A percentile compares a stretch with the other conserved stretches of the same genome.
These are phyloP conservation scores for Dysphania ambrosioides DNA, from an alignment of 148 eudicot species.

Conservation along the genomic window DNA sequence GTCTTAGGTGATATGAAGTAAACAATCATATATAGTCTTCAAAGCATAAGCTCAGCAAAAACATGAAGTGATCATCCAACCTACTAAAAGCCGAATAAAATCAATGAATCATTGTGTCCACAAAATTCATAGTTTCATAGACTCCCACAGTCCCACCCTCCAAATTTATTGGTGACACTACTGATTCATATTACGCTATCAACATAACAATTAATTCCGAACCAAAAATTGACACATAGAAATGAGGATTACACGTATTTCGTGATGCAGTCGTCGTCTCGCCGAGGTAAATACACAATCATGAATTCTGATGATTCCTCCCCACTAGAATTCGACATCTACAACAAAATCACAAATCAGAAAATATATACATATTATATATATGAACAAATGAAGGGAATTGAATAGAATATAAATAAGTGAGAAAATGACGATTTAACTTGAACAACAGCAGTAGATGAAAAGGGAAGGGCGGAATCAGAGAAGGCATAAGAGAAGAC, in stretches of 20 bases:
- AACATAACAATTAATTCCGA: background rate
- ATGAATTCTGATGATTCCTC: conserved; percentile 43
- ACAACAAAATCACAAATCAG: background rate
- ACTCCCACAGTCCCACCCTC: background rate
- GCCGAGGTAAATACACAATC: conserved; percentile 46
- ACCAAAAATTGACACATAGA: background rate
- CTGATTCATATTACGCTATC: background rate
- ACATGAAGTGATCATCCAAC: conserved; percentile 8
- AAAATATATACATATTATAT: background rate
- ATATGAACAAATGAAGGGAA: background rate
- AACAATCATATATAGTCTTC: background rate
- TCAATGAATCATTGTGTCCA: background rate
- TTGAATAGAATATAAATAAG: background rate
- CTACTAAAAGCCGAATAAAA: background rate
- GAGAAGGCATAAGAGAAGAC: conserved; percentile 51
- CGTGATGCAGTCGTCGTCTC: conserved; percentile 40
- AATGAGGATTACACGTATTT: conserved; percentile 49
- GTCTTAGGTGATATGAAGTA: background rate
- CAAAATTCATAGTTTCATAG: too few relatives aligned
- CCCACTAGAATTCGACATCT: conserved; percentile 41
- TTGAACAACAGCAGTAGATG: conserved; percentile 60
- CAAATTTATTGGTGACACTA: too few relatives aligned
- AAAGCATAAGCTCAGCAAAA: background rate
- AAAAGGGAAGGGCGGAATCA: conserved; percentile 53
- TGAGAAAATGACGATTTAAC: conserved; percentile 22